phyloP scores from a whole-genome alignment of 2,329 filamentous ascomycete genomes.

The Periconia sp. region DNA sequence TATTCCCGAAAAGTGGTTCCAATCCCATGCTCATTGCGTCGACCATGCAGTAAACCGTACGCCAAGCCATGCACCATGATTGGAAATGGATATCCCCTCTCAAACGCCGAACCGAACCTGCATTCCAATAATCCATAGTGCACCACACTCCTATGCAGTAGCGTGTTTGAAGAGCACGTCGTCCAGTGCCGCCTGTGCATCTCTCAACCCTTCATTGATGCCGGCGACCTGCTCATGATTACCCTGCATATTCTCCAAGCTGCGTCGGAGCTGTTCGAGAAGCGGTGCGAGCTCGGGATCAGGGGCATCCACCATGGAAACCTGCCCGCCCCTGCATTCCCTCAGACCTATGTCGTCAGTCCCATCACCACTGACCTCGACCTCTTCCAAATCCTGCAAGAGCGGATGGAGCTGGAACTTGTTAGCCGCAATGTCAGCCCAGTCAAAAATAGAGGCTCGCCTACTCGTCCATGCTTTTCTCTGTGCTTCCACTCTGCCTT shows the following conservation, averaged over 20 bases:
- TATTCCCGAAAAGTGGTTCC: slow-evolving; percentile 18
- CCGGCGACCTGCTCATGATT: slow-evolving; percentile 46
- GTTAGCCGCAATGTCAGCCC: slow-evolving; percentile 22
- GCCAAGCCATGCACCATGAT: slow-evolving; percentile 25
- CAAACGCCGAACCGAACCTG: slow-evolving; percentile 27
- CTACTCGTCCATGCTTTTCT: slow-evolving; percentile 36
- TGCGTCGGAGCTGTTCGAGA: slow-evolving; percentile 45
- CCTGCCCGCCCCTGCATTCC: slow-evolving; percentile 20
- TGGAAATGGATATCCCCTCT: slow-evolving; percentile 20
- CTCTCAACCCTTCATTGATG: slow-evolving; percentile 35
- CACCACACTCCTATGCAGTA: slow-evolving; percentile 38
- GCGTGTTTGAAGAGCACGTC: slow-evolving; percentile 41
- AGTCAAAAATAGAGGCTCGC: slow-evolving; percentile 12
- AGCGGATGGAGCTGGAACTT: slow-evolving; percentile 41
- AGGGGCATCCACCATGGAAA: slow-evolving; percentile 31
- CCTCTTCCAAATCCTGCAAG: slow-evolving; percentile 24
- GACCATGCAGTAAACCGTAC: slow-evolving; percentile 18
- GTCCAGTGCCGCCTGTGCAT: slow-evolving; percentile 41
- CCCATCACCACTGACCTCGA: slow-evolving; percentile 25
- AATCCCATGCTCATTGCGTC: slow-evolving; percentile 22
- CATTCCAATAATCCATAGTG: slow-evolving; percentile 38
- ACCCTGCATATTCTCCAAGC: slow-evolving; percentile 46
- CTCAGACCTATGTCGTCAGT: slow-evolving; percentile 41
- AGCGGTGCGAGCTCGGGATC: slow-evolving; percentile 41
- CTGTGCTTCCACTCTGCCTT: slow-evolving; percentile 37